These are phyloP conservation scores for Adansonia madagascariensis DNA, from an alignment of 441 rosid species.

Conservation along the genomic window DNA sequence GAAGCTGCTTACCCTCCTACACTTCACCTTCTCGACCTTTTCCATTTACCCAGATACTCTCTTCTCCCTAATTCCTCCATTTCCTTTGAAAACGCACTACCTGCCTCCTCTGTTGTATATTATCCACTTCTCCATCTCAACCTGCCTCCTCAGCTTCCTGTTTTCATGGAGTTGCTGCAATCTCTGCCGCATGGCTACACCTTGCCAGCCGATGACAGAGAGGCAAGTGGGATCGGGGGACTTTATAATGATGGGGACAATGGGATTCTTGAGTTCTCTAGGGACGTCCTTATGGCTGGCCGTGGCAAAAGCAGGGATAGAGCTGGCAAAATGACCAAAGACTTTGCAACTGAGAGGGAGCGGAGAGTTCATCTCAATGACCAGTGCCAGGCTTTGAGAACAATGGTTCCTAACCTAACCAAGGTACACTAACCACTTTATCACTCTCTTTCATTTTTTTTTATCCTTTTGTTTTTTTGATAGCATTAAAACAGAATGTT, in stretches of 20 bases:
- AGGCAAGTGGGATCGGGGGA: constrained; percentile 32
- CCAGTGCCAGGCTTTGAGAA: constrained; percentile 52
- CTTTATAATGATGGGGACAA: constrained; percentile 48
- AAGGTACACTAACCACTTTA: constrained; percentile 50
- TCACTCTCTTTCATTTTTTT: background rate
- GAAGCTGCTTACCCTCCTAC: constrained; percentile 37
- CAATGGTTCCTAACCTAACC: constrained; percentile 71
- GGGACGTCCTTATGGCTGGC: constrained; percentile 43
- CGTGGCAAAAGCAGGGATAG: constrained; percentile 46
- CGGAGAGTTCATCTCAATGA: constrained; percentile 67
- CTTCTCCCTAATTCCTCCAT: constrained; percentile 49
- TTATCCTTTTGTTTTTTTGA: background rate
- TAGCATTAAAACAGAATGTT: background rate
- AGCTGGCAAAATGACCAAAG: constrained; percentile 55
- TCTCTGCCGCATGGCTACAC: constrained; percentile 47
- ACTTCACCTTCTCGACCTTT: constrained; percentile 71
- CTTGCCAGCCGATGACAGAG: constrained; percentile 39
- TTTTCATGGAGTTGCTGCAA: constrained; percentile 54
- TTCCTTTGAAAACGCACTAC: constrained; percentile 40
- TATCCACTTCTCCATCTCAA: constrained; percentile 66
- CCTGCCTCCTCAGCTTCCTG: constrained; percentile 74
- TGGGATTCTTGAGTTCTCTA: constrained; percentile 59
- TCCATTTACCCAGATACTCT: constrained; percentile 52
- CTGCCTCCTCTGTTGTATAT: constrained; percentile 48
- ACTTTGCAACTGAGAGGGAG: constrained; percentile 71